These are phyloP conservation scores for Leptographium radiaticola DNA, from an alignment of 2,329 filamentous ascomycete species.

Conservation along the genomic window DNA sequence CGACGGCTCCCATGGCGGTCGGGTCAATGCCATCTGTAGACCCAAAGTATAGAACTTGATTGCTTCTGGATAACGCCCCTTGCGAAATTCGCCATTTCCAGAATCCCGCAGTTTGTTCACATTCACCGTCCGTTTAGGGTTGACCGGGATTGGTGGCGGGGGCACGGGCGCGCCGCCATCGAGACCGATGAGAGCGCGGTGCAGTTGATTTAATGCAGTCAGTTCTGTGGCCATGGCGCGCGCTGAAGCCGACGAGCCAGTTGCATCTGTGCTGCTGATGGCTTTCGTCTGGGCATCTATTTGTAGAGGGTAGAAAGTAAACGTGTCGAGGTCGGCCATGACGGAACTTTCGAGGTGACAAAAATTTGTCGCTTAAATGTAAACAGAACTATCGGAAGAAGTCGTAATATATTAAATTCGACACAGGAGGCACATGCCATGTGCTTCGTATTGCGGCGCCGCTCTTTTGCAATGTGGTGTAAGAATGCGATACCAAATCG, in stretches of 20 bases:
- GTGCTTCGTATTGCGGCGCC: background rate
- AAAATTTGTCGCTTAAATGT: background rate
- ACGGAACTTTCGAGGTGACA: conserved; percentile 4
- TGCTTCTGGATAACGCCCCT: conserved; percentile 61
- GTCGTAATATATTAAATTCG: too few relatives aligned
- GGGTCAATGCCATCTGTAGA: conserved; percentile 71
- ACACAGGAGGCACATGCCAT: too few relatives aligned
- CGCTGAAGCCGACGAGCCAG: conserved; percentile 15
- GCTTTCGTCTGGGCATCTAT: conserved; percentile 75
- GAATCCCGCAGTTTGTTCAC: conserved; percentile 84
- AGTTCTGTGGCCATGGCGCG: conserved; percentile 51
- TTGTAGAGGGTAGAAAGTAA: conserved; percentile 67
- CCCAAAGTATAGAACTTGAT: conserved; percentile 74
- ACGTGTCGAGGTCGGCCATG: conserved; percentile 55
- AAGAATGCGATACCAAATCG: background rate
- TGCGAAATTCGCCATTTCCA: conserved; percentile 73
- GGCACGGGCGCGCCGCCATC: conserved; percentile 53
- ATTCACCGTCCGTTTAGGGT: conserved; percentile 79
- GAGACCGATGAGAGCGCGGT: conserved; percentile 53
- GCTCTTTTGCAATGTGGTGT: background rate
- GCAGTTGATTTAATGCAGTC: conserved; percentile 61
- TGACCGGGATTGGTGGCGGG: conserved; percentile 78
- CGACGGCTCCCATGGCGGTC: conserved; percentile 80
- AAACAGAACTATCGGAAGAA: too few relatives aligned
- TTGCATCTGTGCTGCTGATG: conserved; percentile 36